Evolutionary conservation across 148 eudicot species (phyloP), one percentile per base, ranked within the genome.

Genomic region (Rhododendron ovatum): DNA sequence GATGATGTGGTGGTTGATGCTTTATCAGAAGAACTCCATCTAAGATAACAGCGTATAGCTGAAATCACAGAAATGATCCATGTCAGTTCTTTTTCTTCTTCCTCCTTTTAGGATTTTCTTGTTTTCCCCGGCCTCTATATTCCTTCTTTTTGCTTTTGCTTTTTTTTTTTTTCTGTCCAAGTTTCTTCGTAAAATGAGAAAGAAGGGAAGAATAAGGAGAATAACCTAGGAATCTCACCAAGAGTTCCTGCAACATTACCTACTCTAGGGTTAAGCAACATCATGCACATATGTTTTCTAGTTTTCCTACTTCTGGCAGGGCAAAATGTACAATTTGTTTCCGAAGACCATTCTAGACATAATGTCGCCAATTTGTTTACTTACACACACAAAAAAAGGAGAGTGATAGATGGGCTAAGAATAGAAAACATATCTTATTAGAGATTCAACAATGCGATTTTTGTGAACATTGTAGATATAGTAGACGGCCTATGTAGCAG

Each of bases 41-140:
- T 84, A 81, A 93, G 98, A 88, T 98, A 95, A 85, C 98, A 96
- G 82, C 86, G 90, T 74, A 90, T 96, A 76, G 98, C 98, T 86
- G 98, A 93, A 89, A 93, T 96, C 87, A 95, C 96, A 50, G 98
- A 94, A 89, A 96, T 96, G 99, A 96, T 95, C 78, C 98, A 96
- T 94, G 99, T 96, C 53, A 90, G 96, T 92, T 75, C 82, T 86
- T 61, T 57, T 18, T 59, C 35, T 30, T 48, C 74, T 69, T 79
- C 35, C 28, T 76, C 43, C 43, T 61, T n/a, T 4, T 75, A 24
- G 7, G 37, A 48, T 91, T 35, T 24, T 9, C 35, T 81, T 83
- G 28, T 63, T 51, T 61, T 83, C 28, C 69, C 28, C 0, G 69
- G 20, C 28, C 11, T 63, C 11, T 24, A 55, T 15, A n/a, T 61